Conservation (phyloP, 345 rosid species). For the Camelina neglecta region DNA sequence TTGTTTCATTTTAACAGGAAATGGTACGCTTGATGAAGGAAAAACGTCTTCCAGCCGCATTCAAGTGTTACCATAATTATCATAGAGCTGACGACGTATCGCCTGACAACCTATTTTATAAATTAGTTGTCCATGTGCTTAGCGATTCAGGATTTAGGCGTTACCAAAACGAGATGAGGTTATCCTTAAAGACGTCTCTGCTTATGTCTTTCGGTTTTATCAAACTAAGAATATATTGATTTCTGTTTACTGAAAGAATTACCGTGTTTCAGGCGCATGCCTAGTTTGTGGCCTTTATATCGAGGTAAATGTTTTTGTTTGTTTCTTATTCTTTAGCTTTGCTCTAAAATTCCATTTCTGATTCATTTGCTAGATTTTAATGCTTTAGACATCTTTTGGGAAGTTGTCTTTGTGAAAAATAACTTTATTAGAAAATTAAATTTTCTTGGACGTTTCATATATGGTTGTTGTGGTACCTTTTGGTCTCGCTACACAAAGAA, state of each 20-base stretch:
- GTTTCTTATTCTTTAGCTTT: slow-evolving; percentile 14
- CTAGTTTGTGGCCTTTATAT: slow-evolving; percentile 92
- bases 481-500: slow-evolving; percentile 7
- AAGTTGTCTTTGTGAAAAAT: slow-evolving; percentile 10
- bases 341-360: slow-evolving; percentile 16
- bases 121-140: slow-evolving; percentile 90
- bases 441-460: slow-evolving; percentile 5
- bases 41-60: slow-evolving; percentile 76
- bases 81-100: slow-evolving; percentile 67
- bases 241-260: slow-evolving; percentile 27
- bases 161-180: slow-evolving; percentile 98
- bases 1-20: slow-evolving; percentile 61
- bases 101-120: slow-evolving; percentile 75
- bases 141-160: slow-evolving; percentile 85
- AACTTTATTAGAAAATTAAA: slow-evolving; percentile 20
- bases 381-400: not conserved
- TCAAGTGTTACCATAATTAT: slow-evolving; percentile 90
- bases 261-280: slow-evolving; percentile 65
- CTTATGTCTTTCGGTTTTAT: slow-evolving; percentile 25
- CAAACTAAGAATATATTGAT: slow-evolving; percentile 29
- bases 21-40: slow-evolving; percentile 85
- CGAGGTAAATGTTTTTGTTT: slow-evolving; percentile 65
- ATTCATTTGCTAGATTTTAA: slow-evolving; percentile 14
- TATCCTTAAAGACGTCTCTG: slow-evolving; percentile 26
- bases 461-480: slow-evolving; percentile 18